phyloP scores from a whole-genome alignment of 2,329 filamentous ascomycete genomes.

The Apiospora pterosperma region DNA sequence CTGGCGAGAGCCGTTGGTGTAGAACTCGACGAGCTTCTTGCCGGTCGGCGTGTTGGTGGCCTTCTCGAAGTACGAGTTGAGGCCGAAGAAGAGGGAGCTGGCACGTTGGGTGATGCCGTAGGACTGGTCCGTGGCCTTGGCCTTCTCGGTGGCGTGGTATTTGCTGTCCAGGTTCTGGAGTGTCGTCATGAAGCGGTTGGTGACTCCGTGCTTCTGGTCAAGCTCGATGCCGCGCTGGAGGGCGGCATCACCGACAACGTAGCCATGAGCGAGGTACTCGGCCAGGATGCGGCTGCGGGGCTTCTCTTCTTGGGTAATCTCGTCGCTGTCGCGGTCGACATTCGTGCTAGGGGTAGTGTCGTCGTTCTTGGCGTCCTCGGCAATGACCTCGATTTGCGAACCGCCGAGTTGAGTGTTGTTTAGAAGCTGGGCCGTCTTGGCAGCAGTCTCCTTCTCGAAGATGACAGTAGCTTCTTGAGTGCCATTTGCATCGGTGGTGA shows the following conservation, averaged over 20 bases:
- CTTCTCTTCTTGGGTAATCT: slow-evolving; percentile 94
- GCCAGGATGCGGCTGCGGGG: slow-evolving; percentile 89
- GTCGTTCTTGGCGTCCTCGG: slow-evolving; percentile 61
- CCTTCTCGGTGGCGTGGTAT: slow-evolving; percentile 84
- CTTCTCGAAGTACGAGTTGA: slow-evolving; percentile 93
- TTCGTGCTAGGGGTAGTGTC: slow-evolving; percentile 55
- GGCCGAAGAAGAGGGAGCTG: slow-evolving; percentile 57
- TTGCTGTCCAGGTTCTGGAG: slow-evolving; percentile 77
- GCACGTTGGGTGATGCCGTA: slow-evolving; percentile 79
- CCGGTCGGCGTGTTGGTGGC: slow-evolving; percentile 83
- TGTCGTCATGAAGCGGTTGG: slow-evolving; percentile 71
- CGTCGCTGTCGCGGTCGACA: slow-evolving; percentile 57
- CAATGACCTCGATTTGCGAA: slow-evolving; percentile 75
- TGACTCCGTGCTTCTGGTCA: slow-evolving; percentile 86
- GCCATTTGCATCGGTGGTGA: slow-evolving; percentile 62
- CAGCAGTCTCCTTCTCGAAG: slow-evolving; percentile 95
- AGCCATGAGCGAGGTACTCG: slow-evolving; percentile 95
- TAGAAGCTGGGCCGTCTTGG: slow-evolving; percentile 93
- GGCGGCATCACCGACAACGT: slow-evolving; percentile 71
- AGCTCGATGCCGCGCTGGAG: slow-evolving; percentile 82
- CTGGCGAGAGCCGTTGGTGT: slow-evolving; percentile 79
- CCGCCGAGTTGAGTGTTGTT: slow-evolving; percentile 94
- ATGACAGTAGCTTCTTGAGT: slow-evolving; percentile 85
- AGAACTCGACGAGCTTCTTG: slow-evolving; percentile 84
- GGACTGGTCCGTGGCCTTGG: slow-evolving; percentile 76